phyloP scores from a whole-genome alignment of 306 rosid species.

The Begonia masoniana region DNA sequence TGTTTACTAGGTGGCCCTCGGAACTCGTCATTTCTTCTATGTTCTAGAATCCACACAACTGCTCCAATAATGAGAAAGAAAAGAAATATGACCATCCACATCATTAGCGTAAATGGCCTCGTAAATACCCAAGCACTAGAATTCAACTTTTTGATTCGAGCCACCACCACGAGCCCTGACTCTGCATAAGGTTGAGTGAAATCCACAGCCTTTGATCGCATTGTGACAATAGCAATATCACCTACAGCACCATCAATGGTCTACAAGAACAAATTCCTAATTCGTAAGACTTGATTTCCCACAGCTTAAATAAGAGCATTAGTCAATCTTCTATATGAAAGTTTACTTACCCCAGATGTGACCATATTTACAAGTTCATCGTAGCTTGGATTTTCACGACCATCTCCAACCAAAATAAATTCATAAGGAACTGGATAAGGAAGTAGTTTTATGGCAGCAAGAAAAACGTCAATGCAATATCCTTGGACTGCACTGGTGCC shows the following conservation, averaged over 20 bases:
- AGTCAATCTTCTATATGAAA: neutral
- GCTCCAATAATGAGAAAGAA: conserved; percentile 29
- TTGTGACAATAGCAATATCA: conserved; percentile 35
- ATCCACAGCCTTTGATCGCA: conserved; percentile 30
- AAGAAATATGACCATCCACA: conserved; percentile 29
- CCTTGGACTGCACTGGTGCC: conserved; percentile 21
- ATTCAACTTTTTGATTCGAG: conserved; percentile 15
- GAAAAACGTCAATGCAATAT: conserved; percentile 40
- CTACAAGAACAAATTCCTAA: conserved; percentile 12
- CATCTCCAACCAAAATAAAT: conserved; percentile 36
- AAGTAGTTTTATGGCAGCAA: conserved; percentile 31
- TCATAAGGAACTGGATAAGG: conserved; percentile 32
- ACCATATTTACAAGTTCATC: conserved; percentile 21
- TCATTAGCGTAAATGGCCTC: conserved; percentile 25
- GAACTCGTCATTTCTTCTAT: conserved; percentile 30
- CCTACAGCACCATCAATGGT: conserved; percentile 42
- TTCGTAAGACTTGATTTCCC: neutral
- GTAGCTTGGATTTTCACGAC: conserved; percentile 33
- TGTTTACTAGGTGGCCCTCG: conserved; percentile 34
- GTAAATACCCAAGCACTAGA: conserved; percentile 34
- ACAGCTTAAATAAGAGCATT: neutral
- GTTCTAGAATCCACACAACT: conserved; percentile 43
- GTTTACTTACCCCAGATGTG: conserved; percentile 23
- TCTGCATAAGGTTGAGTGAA: conserved; percentile 40
- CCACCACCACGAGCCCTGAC: conserved; percentile 41